These are phyloP conservation scores for Alternaria sp. DNA, from an alignment of 2,329 filamentous ascomycete species.

Conservation along the genomic window DNA sequence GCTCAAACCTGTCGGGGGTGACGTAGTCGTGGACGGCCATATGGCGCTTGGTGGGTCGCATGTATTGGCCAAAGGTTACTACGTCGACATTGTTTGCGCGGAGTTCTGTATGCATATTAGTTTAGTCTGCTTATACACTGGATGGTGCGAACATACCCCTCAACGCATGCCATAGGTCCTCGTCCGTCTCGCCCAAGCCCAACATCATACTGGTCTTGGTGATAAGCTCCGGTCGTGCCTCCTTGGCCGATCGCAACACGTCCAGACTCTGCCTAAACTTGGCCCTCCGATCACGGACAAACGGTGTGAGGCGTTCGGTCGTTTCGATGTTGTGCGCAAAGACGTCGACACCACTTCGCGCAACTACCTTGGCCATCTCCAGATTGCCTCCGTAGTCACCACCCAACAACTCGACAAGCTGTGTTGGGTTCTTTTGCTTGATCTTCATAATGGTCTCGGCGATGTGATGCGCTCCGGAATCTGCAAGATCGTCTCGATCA, in stretches of 20 bases:
- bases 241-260: slow-evolving; percentile 84
- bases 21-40: slow-evolving; percentile 97
- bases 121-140: neutral
- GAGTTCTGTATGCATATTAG: slow-evolving; percentile 65
- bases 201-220: slow-evolving; percentile 99
- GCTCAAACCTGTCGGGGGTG: slow-evolving; percentile 88
- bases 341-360: slow-evolving; percentile 88
- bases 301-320: slow-evolving; percentile 86
- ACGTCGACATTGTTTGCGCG: slow-evolving; percentile 86
- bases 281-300: slow-evolving; percentile 87
- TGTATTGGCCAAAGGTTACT: slow-evolving; percentile 99
- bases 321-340: slow-evolving; percentile 99
- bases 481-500: slow-evolving; percentile 89
- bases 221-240: slow-evolving; percentile 77
- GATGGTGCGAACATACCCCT: slow-evolving; percentile 59
- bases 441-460: slow-evolving; percentile 94
- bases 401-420: slow-evolving; percentile 84
- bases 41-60: slow-evolving; percentile 97
- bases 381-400: slow-evolving; percentile 87
- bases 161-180: slow-evolving; percentile 82
- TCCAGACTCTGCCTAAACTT: slow-evolving; percentile 86
- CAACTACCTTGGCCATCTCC: slow-evolving; percentile 87
- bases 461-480: slow-evolving; percentile 89
- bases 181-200: slow-evolving; percentile 89
- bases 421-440: slow-evolving; percentile 75